These are phyloP conservation scores for Zelonia costaricensis DNA, from an alignment of 208 protist species.

Conservation along the genomic window DNA sequence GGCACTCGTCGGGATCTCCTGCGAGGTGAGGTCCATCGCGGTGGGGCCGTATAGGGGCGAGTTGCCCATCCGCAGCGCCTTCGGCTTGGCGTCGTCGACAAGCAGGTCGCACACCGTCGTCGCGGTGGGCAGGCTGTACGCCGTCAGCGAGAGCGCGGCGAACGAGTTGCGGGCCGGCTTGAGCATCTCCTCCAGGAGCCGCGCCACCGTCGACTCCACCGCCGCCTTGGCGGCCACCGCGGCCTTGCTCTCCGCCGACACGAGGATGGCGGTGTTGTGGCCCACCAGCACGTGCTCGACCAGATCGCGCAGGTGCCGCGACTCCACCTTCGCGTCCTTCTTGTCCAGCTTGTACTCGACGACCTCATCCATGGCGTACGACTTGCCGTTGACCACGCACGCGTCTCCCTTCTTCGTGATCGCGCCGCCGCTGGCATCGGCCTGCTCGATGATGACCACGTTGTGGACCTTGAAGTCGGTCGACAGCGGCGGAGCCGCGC, in stretches of 20 bases:
- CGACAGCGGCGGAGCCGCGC: constrained; percentile 12
- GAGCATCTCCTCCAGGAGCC: constrained; percentile 27
- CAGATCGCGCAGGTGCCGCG: constrained; percentile 30
- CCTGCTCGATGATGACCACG: constrained; percentile 19
- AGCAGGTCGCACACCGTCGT: constrained; percentile 41
- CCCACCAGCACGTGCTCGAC: constrained; percentile 51
- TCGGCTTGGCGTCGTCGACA: constrained; percentile 14
- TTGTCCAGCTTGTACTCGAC: constrained; percentile 31
- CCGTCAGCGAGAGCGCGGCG: constrained; percentile 27
- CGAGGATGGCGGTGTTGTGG: constrained; percentile 56
- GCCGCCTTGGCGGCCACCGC: constrained; percentile 15
- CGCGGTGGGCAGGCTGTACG: constrained; percentile 35
- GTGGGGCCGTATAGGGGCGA: constrained; percentile 57
- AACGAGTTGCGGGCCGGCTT: constrained; percentile 25
- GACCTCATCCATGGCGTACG: constrained; percentile 37
- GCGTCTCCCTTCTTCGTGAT: constrained; percentile 21
- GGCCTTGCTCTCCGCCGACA: constrained; percentile 42
- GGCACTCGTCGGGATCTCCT: constrained; percentile 15
- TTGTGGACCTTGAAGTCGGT: constrained; percentile 29
- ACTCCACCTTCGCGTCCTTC: constrained; percentile 14
- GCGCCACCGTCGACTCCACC: constrained; percentile 25
- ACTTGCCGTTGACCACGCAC: constrained; percentile 28
- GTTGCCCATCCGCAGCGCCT: constrained; percentile 35
- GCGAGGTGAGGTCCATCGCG: constrained; percentile 35
- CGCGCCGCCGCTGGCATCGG: background rate